Conservation (phyloP, 441 rosid species). For the Arabidopsis lyrata region DNA sequence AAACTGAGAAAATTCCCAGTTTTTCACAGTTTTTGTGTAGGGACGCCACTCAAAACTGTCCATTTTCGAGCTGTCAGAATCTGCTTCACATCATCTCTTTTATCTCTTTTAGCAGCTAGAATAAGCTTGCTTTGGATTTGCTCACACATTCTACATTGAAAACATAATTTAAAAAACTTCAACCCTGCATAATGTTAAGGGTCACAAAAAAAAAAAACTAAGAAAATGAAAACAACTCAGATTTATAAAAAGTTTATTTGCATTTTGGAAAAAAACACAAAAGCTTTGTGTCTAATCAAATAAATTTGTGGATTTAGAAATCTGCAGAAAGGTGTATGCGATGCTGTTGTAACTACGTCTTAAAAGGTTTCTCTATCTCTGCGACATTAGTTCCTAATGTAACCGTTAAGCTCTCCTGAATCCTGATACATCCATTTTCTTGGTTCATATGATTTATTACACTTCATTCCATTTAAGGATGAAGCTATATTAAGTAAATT, state of each 20-base stretch:
- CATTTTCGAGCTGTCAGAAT: slow-evolving; percentile 43
- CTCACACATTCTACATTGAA: no score
- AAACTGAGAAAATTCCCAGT: slow-evolving; percentile 43
- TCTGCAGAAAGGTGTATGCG: slow-evolving; percentile 12
- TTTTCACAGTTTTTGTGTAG: slow-evolving; percentile 38
- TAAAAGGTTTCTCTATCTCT: background rate
- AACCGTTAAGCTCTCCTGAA: slow-evolving; percentile 9
- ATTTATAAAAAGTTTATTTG: no score
- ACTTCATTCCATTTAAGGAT: background rate
- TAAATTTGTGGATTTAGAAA: slow-evolving; percentile 6
- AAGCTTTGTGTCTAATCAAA: no score
- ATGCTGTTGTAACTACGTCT: slow-evolving; percentile 14
- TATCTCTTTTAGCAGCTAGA: no score
- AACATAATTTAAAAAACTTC: no score
- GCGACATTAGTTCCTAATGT: slow-evolving; percentile 20
- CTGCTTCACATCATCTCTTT: slow-evolving; percentile 3
- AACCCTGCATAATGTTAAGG: no score
- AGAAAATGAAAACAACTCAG: no score
- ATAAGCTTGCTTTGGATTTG: no score
- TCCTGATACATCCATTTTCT: slow-evolving; percentile 6
- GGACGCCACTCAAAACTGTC: slow-evolving; percentile 67
- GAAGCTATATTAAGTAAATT: background rate
- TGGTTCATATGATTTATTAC: background rate
- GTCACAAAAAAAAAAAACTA: no score
- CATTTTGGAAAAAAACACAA: no score